Percentiles rank a stretch among this genome's conserved stretches.
These are phyloP conservation scores for Botryosphaeria dothidea DNA, from an alignment of 2,329 filamentous ascomycete species.

Conservation along the genomic window DNA sequence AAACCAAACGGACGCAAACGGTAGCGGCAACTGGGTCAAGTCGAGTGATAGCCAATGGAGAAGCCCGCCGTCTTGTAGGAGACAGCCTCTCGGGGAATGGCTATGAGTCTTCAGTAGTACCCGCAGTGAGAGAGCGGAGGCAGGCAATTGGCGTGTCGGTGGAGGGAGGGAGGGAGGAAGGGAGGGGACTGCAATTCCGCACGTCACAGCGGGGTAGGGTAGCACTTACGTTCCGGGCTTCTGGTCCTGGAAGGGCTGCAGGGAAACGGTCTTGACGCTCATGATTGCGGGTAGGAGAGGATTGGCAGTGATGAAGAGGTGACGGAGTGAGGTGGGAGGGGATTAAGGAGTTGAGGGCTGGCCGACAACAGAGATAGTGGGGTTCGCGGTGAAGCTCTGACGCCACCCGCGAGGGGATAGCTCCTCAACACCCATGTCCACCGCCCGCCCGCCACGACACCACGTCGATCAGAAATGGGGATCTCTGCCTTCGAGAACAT, in stretches of 20 bases:
- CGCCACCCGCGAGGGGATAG: constrained; percentile 15
- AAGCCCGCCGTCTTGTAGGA: background rate
- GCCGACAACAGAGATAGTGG: constrained; percentile 15
- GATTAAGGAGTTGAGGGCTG: background rate
- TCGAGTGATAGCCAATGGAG: background rate
- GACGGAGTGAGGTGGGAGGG: background rate
- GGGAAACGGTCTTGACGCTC: constrained; percentile 75
- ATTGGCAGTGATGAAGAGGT: background rate
- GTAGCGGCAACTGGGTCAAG: background rate
- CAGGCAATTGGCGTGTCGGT: no score
- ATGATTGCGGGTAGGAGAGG: constrained; percentile 40
- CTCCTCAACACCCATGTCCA: constrained; percentile 16
- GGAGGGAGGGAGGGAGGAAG: constrained; percentile 24
- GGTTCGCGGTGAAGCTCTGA: constrained; percentile 14
- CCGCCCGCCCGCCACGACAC: background rate
- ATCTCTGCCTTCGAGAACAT: constrained; percentile 6
- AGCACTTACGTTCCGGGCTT: constrained; percentile 94
- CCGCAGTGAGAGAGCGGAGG: no score
- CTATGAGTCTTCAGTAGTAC: no score
- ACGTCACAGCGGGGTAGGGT: constrained; percentile 3
- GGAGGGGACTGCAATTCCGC: background rate
- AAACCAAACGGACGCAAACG: background rate
- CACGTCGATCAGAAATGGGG: constrained; percentile 16
- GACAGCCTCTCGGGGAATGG: no score
- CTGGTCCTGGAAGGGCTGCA: constrained; percentile 90